Percentiles rank a stretch among this genome's conserved stretches.
Evolutionary conservation across 2,329 filamentous ascomycete species (phyloP).

Genomic region (Corniculantispora saksenae): DNA sequence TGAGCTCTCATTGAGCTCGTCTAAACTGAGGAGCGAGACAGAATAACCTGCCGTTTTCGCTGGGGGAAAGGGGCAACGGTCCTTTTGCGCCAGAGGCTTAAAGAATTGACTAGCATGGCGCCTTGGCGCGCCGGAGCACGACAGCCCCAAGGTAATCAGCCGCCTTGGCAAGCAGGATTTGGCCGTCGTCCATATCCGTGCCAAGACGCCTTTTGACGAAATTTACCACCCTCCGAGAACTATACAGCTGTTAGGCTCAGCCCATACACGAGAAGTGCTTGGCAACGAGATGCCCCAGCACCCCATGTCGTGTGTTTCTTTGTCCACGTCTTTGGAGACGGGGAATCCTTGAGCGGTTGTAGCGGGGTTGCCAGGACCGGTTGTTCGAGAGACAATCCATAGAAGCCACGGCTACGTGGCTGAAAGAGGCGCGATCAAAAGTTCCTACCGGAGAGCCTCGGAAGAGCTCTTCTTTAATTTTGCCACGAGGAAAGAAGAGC

Average conservation of each 20-base stretch:
- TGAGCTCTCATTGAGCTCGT: no score
- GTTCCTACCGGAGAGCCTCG: neutral
- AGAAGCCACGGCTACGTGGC: neutral
- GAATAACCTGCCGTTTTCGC: no score
- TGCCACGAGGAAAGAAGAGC: neutral
- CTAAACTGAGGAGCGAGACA: no score
- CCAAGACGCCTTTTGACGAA: neutral
- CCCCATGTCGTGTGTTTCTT: neutral
- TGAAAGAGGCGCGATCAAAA: conserved; percentile 10
- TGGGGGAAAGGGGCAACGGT: neutral
- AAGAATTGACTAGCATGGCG: neutral
- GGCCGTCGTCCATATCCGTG: conserved; percentile 1
- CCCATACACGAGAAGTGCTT: neutral
- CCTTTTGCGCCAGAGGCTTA: neutral
- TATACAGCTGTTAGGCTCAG: neutral
- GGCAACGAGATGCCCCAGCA: neutral
- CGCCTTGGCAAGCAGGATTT: conserved; percentile 6
- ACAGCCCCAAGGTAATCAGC: neutral
- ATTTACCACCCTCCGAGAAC: neutral
- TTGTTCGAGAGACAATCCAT: neutral
- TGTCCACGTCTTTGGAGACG: neutral
- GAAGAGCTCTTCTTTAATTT: neutral
- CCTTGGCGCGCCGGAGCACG: neutral
- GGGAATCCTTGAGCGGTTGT: no score
- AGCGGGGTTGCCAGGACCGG: neutral